Evolutionary conservation across 331 rosid genomes (phyloP).

Genomic region (Ulmus americana): DNA sequence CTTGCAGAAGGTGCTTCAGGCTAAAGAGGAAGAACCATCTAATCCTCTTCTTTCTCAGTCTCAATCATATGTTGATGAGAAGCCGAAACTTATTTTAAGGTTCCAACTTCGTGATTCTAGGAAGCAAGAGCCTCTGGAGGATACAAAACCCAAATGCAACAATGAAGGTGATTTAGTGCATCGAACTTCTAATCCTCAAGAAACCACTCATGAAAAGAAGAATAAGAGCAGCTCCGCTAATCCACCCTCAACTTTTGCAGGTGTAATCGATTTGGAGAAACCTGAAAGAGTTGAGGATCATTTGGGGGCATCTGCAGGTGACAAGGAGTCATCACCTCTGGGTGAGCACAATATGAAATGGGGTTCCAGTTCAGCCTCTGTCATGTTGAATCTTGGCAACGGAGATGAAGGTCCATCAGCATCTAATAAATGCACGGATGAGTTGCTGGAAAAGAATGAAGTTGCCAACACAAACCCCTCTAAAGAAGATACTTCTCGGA

Average conservation of each 20-base stretch:
- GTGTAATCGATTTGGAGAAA: conserved; percentile 23
- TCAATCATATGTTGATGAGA: conserved; percentile 36
- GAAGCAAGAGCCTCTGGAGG: conserved; percentile 43
- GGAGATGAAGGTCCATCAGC: conserved; percentile 26
- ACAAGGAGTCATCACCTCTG: conserved; percentile 28
- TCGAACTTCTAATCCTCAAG: conserved; percentile 36
- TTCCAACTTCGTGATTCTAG: conserved; percentile 55
- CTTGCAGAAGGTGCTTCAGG: conserved; percentile 27
- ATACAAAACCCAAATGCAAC: conserved; percentile 23
- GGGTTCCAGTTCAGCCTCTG: conserved; percentile 25
- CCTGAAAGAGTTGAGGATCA: conserved; percentile 21
- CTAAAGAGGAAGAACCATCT: conserved; percentile 28
- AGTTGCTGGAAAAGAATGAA: conserved; percentile 31
- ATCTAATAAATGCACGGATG: conserved; percentile 26
- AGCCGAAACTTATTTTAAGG: conserved; percentile 52
- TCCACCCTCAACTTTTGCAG: conserved; percentile 25
- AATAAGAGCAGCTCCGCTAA: conserved; percentile 22
- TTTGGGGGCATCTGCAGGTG: conserved; percentile 27
- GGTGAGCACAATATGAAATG: conserved; percentile 23
- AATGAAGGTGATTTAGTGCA: conserved; percentile 28
- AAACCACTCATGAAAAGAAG: conserved; percentile 20
- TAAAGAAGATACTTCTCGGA: conserved; percentile 44
- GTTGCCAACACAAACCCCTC: conserved; percentile 25
- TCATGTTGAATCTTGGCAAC: conserved; percentile 23
- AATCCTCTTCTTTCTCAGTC: conserved; percentile 35